Conservation (phyloP, 2,329 filamentous ascomycete genomes). For the Rutstroemia sydowiana region DNA sequence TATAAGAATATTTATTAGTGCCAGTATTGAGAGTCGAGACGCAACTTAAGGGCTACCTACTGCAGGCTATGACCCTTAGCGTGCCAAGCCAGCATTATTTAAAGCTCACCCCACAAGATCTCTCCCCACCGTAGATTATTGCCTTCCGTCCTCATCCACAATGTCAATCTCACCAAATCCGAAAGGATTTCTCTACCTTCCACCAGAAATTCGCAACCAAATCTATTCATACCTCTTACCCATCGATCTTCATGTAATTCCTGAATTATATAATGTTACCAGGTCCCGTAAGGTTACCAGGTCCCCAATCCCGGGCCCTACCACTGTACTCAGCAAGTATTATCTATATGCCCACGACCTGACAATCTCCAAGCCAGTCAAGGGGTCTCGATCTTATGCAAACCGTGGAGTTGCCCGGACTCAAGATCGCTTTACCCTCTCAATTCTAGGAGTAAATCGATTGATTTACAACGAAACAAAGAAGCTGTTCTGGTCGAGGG, state of each 20-base stretch:
- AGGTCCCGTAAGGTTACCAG: too few species aligned
- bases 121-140: not conserved
- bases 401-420: too few species aligned
- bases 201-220: not conserved
- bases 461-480: not conserved
- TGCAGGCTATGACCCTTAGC: too few species aligned
- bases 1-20: too few species aligned
- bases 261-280: not conserved
- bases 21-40: too few species aligned
- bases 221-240: not conserved
- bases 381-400: not conserved
- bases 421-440: not conserved
- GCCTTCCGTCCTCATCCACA: not conserved
- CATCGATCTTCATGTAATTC: not conserved
- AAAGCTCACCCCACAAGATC: too few species aligned
- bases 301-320: too few species aligned
- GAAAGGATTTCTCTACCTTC: not conserved
- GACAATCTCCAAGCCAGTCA: not conserved
- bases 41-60: too few species aligned
- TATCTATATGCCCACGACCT: not conserved
- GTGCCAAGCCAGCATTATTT: too few species aligned
- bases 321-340: too few species aligned
- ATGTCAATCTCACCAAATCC: not conserved
- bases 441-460: not conserved
- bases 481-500: not conserved